Percentiles rank a stretch among this genome's conserved stretches.
phyloP scores from a whole-genome alignment of 352 stramenopile genomes.

The Pythium graminicola region DNA sequence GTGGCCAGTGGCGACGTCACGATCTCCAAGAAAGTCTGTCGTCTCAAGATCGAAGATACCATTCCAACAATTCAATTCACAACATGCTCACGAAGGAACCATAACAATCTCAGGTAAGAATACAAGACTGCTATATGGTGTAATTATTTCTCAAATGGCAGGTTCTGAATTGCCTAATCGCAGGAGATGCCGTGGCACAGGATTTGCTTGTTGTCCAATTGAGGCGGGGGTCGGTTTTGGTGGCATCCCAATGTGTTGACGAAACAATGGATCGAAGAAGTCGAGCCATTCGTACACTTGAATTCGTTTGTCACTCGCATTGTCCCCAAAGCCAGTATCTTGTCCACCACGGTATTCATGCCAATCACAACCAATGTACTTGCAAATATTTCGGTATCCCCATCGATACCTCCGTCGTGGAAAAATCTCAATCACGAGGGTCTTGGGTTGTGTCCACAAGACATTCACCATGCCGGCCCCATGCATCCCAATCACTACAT shows the following conservation, averaged over 20 bases:
- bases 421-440: constrained; percentile 70
- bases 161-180: too few relatives aligned
- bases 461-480: constrained; percentile 76
- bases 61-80: too few relatives aligned
- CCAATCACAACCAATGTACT: constrained; percentile 63
- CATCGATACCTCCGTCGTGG: constrained; percentile 40
- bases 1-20: too few relatives aligned
- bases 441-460: constrained; percentile 45
- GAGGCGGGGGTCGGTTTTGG: background rate
- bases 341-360: constrained; percentile 32
- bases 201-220: background rate
- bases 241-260: background rate
- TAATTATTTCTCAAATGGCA: too few relatives aligned
- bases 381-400: constrained; percentile 74
- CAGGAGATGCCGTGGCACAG: too few relatives aligned
- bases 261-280: constrained; percentile 49
- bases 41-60: too few relatives aligned
- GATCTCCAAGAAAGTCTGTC: too few relatives aligned
- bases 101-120: too few relatives aligned
- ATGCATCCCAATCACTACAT: constrained; percentile 80
- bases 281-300: constrained; percentile 39
- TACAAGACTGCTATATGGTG: too few relatives aligned
- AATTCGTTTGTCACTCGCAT: constrained; percentile 49
- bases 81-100: too few relatives aligned
- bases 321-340: constrained; percentile 30